Evolutionary conservation across 805 yeast species (phyloP), one percentile per base, ranked within the genome.

Genomic region (Candida oleophila): DNA sequence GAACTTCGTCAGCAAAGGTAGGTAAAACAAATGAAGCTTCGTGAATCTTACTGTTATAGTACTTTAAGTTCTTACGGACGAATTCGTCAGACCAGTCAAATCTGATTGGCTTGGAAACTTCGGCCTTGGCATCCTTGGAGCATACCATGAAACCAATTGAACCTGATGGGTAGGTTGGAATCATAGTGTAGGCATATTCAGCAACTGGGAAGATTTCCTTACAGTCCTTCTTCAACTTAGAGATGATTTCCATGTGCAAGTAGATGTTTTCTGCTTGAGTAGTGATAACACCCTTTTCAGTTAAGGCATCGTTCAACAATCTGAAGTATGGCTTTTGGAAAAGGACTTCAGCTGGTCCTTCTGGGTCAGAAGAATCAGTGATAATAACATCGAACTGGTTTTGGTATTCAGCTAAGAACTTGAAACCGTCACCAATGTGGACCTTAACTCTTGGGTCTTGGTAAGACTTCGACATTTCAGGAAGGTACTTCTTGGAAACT

Each of bases 101-200:
- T 67, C 97, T 82, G 51, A 80, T 54, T 42, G 98, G 97, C 54
- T 68, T 74, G 58, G 70, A 76, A 48, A 92, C 86, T 52, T 85
- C 74, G 42, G 84, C 82, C 21, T 67, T 56, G 14, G 79, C 64
- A 62, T 87, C 86, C 74, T 90, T 92, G 52, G 85, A 79, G 68
- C 97, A 91, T 50, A 92, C 91, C 96, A 92, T 89, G 73, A 94
- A 89, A n/a, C 98, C 99, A 61, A 92, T 86, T 67, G 90, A 95
- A 54, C 99, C 99, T 16, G 96, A 84, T 53, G 99, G 96, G 64
- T 92, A 92, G 49, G 98, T 91, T 63, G 99, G 99, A 56, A 91
- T 89, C 62, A 94, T 81, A 49, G 95, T 86, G 74, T 88, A 87
- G 30, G 96, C 90, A 66, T 90, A 91, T 64, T 87, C 94, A 37